Evolutionary conservation across 192 early-diverging fungal species (phyloP), one percentile per base, ranked within the genome.

Genomic region (Coemansia sp.): DNA sequence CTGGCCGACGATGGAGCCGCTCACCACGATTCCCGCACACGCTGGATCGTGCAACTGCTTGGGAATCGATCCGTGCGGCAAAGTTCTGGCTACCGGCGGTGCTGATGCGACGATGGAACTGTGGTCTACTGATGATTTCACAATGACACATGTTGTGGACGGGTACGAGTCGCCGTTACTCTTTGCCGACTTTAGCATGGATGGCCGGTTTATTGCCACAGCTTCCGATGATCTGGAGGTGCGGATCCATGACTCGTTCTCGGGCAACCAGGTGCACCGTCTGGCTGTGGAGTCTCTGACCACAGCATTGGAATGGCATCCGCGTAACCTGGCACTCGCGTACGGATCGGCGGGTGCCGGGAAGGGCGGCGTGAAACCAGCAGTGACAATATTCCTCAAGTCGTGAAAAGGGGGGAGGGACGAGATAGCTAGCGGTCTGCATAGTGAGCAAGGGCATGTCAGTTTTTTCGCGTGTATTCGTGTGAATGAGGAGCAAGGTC

Each of bases 221-320:
- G 80, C 75, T 1, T 77, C 80, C 3, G 80, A 83, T 44, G 80
- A 77, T 32, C 40, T 63, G 52, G 56, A 60, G 2, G 64, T 83
- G 38, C 38, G 26, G 21, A 68, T 83, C 37, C 75, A 77, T 21
- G 72, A 69, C 11, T 45, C 72, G 15, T 71, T 64, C 37, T 72
- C 78, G 8, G 75, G 75, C 47, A 59, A 69, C 11, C 62, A 64
- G 11, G 71, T 67, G 7, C 74, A 77, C n/a, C 61, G 23, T 11
- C 26, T 77, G 53, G 19, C 18, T 11, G 59, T 77, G 6, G 53
- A 68, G n/a, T 49, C 68, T 57, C 45, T 77, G 59, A 64, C 71
- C 5, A 83, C 75, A 0, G 69, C 80, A 1, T 48, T 83, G 0
- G 69, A 61, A 56, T 83, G 80, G 80, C 71, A 83, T 41, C 80